These are phyloP conservation scores for Asterella californica DNA, from an alignment of 225 moss, liverwort and hornwort genomes.

Conservation along the genomic window DNA sequence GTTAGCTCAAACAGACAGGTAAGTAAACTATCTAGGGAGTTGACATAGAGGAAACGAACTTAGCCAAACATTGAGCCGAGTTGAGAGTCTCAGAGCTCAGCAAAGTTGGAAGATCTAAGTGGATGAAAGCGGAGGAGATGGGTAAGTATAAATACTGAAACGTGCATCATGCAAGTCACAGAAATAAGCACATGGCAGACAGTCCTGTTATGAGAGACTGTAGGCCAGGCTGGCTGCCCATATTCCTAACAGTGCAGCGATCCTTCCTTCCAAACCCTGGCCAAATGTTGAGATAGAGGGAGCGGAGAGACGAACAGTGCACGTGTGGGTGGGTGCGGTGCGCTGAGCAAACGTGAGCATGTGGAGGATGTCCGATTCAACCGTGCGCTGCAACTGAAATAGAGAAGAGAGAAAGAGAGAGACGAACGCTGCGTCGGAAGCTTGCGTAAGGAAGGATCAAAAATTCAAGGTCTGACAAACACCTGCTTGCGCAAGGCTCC, in stretches of 20 bases:
- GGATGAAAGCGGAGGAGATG: slow-evolving; percentile 13
- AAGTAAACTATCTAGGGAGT: neutral
- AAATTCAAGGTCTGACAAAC: slow-evolving; percentile 29
- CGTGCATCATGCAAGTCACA: slow-evolving; percentile 14
- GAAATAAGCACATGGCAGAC: slow-evolving; percentile 18
- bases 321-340: slow-evolving; percentile 32
- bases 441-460: slow-evolving; percentile 16
- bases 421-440: slow-evolving; percentile 17
- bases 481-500: slow-evolving; percentile 13
- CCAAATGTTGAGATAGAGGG: slow-evolving; percentile 8
- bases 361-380: slow-evolving; percentile 11
- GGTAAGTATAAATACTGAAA: slow-evolving; percentile 18
- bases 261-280: neutral
- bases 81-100: slow-evolving; percentile 13
- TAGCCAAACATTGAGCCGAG: slow-evolving; percentile 9
- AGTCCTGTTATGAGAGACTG: slow-evolving; percentile 6
- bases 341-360: slow-evolving; percentile 20
- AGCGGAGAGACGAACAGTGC: slow-evolving; percentile 11
- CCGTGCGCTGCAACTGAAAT: slow-evolving; percentile 33
- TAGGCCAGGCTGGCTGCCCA: slow-evolving; percentile 27
- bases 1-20: slow-evolving; percentile 13
- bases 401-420: slow-evolving; percentile 18
- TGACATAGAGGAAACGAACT: slow-evolving; percentile 9
- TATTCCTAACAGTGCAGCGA: slow-evolving; percentile 14
- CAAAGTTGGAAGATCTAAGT: slow-evolving; percentile 17